Conservation (phyloP, 176 grass and related monocot species). For the Triticum turgidum region DNA sequence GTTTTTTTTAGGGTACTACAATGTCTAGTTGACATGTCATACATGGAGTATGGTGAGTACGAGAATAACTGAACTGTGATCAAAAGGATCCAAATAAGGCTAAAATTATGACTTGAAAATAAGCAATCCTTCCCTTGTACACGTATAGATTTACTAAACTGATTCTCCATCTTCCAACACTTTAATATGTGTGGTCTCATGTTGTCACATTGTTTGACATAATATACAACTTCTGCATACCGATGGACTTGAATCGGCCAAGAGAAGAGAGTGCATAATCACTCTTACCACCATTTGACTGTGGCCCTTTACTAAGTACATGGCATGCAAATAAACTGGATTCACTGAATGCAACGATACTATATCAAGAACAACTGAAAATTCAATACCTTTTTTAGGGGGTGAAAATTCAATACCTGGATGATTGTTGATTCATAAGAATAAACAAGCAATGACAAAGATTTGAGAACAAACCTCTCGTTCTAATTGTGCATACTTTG, state of each 20-base stretch:
- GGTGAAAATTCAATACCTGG: neutral
- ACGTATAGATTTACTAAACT: too few relatives aligned
- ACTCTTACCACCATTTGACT: neutral
- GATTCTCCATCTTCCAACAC: too few relatives aligned
- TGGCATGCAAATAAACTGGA: neutral
- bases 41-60: too few relatives aligned
- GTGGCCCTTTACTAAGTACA: neutral
- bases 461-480: neutral
- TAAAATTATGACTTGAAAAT: neutral
- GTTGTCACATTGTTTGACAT: too few relatives aligned
- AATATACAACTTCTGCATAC: too few relatives aligned
- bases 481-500: too few relatives aligned
- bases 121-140: too few relatives aligned
- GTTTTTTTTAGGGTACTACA: too few relatives aligned
- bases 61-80: too few relatives aligned
- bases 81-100: too few relatives aligned
- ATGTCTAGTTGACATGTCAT: too few relatives aligned
- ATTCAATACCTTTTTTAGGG: neutral
- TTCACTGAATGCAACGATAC: neutral
- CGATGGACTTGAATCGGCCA: neutral
- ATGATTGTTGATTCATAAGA: neutral
- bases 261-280: neutral
- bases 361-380: neutral
- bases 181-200: too few relatives aligned
- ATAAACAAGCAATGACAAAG: neutral